Conservation (phyloP, 352 stramenopile genomes). For the Elongisporangium anandrum region DNA sequence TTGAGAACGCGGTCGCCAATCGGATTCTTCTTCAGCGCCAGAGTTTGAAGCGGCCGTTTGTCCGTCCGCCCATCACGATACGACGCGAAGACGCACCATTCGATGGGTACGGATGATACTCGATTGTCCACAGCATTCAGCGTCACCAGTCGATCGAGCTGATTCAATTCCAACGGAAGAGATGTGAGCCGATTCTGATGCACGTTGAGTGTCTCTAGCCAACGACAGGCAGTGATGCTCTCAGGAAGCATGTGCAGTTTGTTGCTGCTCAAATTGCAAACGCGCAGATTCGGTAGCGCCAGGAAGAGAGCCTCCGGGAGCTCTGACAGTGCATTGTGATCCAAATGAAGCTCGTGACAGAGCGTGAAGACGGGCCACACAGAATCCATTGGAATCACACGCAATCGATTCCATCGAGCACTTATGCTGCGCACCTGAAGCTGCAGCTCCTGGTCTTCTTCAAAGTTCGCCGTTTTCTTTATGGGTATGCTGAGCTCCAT, state of each 20-base stretch:
- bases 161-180: slow-evolving; percentile 21
- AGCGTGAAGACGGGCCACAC: slow-evolving; percentile 14
- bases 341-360: slow-evolving; percentile 41
- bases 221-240: slow-evolving; percentile 23
- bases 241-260: slow-evolving; percentile 24
- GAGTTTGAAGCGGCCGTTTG: slow-evolving; percentile 25
- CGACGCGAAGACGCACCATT: slow-evolving; percentile 41
- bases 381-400: slow-evolving; percentile 14
- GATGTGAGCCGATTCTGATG: slow-evolving; percentile 40
- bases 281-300: slow-evolving; percentile 22
- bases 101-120: slow-evolving; percentile 31
- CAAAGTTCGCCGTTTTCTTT: slow-evolving; percentile 12
- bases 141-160: slow-evolving; percentile 23
- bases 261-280: slow-evolving; percentile 43
- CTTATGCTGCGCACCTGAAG: slow-evolving; percentile 20
- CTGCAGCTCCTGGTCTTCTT: slow-evolving; percentile 10
- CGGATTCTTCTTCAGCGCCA: slow-evolving; percentile 47
- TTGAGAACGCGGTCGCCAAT: slow-evolving; percentile 25
- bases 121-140: slow-evolving; percentile 50
- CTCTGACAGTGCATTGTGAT: slow-evolving; percentile 37
- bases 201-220: slow-evolving; percentile 36
- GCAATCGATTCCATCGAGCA: slow-evolving; percentile 24
- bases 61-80: slow-evolving; percentile 8
- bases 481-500: background rate
- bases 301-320: slow-evolving; percentile 40